Evolutionary conservation across 2,329 filamentous ascomycete genomes (phyloP), one percentile per base, ranked within the genome.

Genomic region (Phyllachora maydis): DNA sequence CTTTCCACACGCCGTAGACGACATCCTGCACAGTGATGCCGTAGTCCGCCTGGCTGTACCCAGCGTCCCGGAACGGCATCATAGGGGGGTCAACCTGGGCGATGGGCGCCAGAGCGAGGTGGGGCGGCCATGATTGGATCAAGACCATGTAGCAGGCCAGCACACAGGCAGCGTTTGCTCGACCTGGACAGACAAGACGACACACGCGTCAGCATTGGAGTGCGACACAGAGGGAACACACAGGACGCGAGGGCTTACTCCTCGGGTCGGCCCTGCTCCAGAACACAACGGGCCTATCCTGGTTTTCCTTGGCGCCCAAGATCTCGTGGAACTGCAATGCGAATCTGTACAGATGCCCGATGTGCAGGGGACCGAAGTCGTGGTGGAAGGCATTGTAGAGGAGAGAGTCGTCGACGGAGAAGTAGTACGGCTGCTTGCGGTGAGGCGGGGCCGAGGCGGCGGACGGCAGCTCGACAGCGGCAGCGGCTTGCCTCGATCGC

Each of bases 341-440:
- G 47, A 95, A 98, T 32, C 88, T 69, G 58, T 95, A 98, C 19
- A 98, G 57, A 46, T 98, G 88, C 14, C 88, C 88, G 36, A 98
- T 91, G 55, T 98, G 88, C 29, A 98, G 59, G 40, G 88, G 88
- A 39, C 88, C 88, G 47, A 98, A 98, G 52, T 98, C 88, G 40
- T 90, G 83, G 52, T 95, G 83, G 51, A 98, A 98, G 16, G 85
- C 83, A 48, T 98, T 98, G 61, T 98, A 98, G 22, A 92, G 63
- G 21, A 98, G 69, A 19, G 61, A 74, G 43, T 91, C 79, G 44
- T 98, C 88, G 35, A 95, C 72, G 23, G 81, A 85, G 50, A 98
- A 98, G 54, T 95, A 98, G 44, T 78, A 83, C 1, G 88, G 88
- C 26, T 71, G 54, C 34, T 63, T 66, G n/a, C n/a, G n/a, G 25